Base-by-base conservation (phyloP, 2,329 filamentous ascomycete species). In the Trichothecium roseum region DNA sequence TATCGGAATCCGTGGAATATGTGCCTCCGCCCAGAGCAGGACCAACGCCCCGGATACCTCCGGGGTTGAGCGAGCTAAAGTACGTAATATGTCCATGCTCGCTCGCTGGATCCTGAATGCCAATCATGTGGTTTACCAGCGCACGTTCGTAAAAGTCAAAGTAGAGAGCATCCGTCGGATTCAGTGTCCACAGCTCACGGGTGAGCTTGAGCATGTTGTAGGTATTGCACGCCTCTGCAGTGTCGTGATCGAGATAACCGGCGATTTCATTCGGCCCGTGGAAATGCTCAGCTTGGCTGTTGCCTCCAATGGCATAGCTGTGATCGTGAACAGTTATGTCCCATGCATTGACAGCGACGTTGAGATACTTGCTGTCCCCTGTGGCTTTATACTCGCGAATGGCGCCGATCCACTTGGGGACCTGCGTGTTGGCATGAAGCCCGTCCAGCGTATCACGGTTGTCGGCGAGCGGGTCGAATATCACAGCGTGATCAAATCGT, bases 131-230 rank as follows among this genome's bases (percentile, higher is more conserved):
- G 42, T 72, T 72, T 36, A 69, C 47, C 12, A 71, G 43, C 0
- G 65, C 62, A 3, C 56, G 56, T 50, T 73, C 69, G 45, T 72
- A 72, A 43, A 59, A 72, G 49, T 72, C 68, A 41, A 72, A 69
- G 47, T 71, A 71, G 2, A 36, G 41, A 3, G 60, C 48, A 14
- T 51, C 52, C 1, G 42, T 49, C 0, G 66, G 64, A 18, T 66
- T 53, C 22, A 62, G 48, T 2, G 56, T 49, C 62, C 63, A 73
- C 4, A 73, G 55, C 37, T 72, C 66, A 1, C 66, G 58, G 0
- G 69, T 70, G 26, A 73, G 49, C 45, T 72, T 72, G 31, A 72
- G 62, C 69, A 72, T 73, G 43, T 73, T 73, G 46, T 72, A 71
- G 1, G 65, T 67, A 47, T 72, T 72, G 50, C 69, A 72, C 2